Evolutionary conservation across 108 stramenopile genomes (phyloP), one percentile per base, ranked within the genome.

Genomic region (Ochromonas danica): DNA sequence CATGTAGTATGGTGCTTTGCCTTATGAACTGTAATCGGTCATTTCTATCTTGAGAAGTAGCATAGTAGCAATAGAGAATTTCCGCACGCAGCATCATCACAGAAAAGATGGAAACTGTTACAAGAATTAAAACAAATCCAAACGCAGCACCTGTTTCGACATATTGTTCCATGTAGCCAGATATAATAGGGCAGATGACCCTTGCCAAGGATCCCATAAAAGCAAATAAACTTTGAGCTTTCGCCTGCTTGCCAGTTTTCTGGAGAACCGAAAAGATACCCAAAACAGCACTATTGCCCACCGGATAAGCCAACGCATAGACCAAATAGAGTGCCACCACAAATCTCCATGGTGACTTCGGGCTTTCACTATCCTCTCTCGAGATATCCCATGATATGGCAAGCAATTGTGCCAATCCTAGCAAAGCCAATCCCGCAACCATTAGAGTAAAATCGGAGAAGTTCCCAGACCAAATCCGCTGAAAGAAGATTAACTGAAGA

Each of bases 241-340:
- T 79, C 39, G 95, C 97, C 85, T 98, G 95, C 17, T 93, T 92
- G 80, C 90, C 70, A 61, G 90, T 83, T 61, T 94, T 94, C 30
- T 94, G 91, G 78, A 96, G 88, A 84, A 95, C 96, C 14, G 94
- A 93, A 82, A 97, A 97, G 35, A 95, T 77, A 36, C 97, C 94
- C 88, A 97, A 95, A 1, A 96, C 91, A 1, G 97, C 95, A 1
- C 94, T 96, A 85, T 97, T 95, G 10, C 95, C 94, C 60, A 97
- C 89, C 60, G 97, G 97, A 83, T 96, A 97, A 39, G 94, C 97
- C 75, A 96, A 80, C 22, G 88, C 80, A 87, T 97, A 97, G 74
- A 95, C 91, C 72, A 95, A 86, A 90, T 25, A 97, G 91, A 27
- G 93, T 91, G 74, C 89, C 40, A 51, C 65, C 42, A 77, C 63